Conservation (phyloP, 148 eudicot genomes). For the Fagopyrum esculentum region DNA sequence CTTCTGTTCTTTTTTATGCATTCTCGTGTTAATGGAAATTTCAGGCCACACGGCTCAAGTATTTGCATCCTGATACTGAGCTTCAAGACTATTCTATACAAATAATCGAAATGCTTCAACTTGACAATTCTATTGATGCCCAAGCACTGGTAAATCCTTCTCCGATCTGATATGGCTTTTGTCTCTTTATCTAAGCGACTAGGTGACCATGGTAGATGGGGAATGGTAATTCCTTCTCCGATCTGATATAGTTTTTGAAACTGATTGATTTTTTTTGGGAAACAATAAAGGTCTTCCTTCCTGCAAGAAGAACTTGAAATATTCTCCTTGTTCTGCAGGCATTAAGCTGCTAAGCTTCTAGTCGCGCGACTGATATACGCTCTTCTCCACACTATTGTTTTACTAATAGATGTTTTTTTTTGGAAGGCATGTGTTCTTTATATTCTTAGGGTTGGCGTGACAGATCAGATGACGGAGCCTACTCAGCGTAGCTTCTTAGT, state of each 20-base stretch:
- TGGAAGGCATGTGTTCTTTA: conserved; percentile 96
- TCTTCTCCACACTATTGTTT: neutral
- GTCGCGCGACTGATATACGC: neutral
- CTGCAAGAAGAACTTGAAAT: neutral
- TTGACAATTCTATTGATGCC: conserved; percentile 71
- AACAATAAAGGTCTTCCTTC: neutral
- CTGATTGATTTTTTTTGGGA: neutral
- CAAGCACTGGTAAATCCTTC: conserved; percentile 71
- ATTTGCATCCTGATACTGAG: conserved; percentile 83
- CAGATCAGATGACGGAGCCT: conserved; percentile 97
- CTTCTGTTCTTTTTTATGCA: conserved; percentile 6
- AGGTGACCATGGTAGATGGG: neutral
- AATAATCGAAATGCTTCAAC: conserved; percentile 80
- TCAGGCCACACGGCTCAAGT: conserved; percentile 79
- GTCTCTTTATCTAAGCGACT: neutral
- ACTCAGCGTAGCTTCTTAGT: conserved; percentile 88
- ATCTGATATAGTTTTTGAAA: neutral
- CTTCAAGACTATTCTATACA: conserved; percentile 71
- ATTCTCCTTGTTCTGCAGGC: neutral
- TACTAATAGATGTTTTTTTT: conserved; percentile 20
- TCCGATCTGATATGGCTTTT: neutral
- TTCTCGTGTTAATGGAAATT: conserved; percentile 11
- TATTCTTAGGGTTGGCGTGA: conserved; percentile 89
- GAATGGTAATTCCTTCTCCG: neutral
- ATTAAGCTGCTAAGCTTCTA: neutral